These are phyloP conservation scores for Ogataea paradorogensis DNA, from an alignment of 805 yeast species.

Conservation along the genomic window DNA sequence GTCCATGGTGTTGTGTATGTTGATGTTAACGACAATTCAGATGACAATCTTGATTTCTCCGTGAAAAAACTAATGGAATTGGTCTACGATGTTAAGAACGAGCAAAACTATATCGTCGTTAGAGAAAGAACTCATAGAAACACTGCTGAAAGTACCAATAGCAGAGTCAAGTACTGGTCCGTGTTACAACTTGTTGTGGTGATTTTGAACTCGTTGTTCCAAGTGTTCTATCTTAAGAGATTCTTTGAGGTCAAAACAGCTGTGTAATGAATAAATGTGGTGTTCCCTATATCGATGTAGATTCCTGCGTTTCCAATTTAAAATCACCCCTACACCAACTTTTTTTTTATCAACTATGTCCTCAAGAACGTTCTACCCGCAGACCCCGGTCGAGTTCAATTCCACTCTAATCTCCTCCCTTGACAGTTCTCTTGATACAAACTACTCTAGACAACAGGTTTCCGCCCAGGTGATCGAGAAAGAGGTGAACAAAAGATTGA, in stretches of 20 bases:
- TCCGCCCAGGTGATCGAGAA: slow-evolving; percentile 65
- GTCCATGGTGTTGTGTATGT: slow-evolving; percentile 90
- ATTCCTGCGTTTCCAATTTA: not conserved
- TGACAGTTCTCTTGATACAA: slow-evolving; percentile 57
- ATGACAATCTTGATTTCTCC: slow-evolving; percentile 80
- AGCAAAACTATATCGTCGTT: slow-evolving; percentile 87
- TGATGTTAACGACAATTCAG: slow-evolving; percentile 62
- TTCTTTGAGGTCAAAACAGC: slow-evolving; percentile 93
- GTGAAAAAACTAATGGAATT: slow-evolving; percentile 71
- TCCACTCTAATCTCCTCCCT: slow-evolving; percentile 61
- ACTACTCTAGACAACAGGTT: slow-evolving; percentile 67
- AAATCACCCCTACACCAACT: slow-evolving; percentile 8
- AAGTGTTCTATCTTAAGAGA: slow-evolving; percentile 88
- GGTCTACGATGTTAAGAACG: slow-evolving; percentile 86
- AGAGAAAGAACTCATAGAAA: slow-evolving; percentile 98
- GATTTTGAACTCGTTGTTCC: slow-evolving; percentile 83
- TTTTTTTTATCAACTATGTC: slow-evolving; percentile 5
- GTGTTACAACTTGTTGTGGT: slow-evolving; percentile 86
- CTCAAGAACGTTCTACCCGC: slow-evolving; percentile 63
- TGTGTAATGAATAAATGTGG: slow-evolving; percentile 43
- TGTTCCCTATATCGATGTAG: not conserved
- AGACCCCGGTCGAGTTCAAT: slow-evolving; percentile 65
- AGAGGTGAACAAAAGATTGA: slow-evolving; percentile 56
- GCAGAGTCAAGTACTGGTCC: slow-evolving; percentile 98
- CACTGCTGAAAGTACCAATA: slow-evolving; percentile 96